These are phyloP conservation scores for Nannizzia gypsea DNA, from an alignment of 2,329 filamentous ascomycete genomes.

Conservation along the genomic window DNA sequence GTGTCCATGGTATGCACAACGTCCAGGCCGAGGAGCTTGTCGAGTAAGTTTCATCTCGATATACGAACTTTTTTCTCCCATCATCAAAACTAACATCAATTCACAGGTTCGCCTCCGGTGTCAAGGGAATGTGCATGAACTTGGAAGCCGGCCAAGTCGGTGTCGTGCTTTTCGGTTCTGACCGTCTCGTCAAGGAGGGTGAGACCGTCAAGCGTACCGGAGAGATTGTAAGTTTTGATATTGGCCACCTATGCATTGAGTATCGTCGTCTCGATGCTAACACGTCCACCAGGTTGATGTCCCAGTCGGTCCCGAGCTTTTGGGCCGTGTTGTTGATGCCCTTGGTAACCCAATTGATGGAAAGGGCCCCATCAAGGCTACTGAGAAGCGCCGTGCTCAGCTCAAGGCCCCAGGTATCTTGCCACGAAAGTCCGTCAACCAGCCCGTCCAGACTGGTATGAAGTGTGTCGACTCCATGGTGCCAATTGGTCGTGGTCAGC, in stretches of 20 bases:
- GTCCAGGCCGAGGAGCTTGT: slow-evolving; percentile 99
- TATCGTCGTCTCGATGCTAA: background rate
- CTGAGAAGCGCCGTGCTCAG: slow-evolving; percentile 88
- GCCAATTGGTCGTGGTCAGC: slow-evolving; percentile 98
- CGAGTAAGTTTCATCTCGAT: slow-evolving; percentile 58
- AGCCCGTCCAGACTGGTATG: slow-evolving; percentile 98
- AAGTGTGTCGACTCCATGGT: slow-evolving; percentile 99
- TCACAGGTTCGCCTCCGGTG: slow-evolving; percentile 88
- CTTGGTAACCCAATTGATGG: slow-evolving; percentile 99
- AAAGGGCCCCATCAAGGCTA: slow-evolving; percentile 93
- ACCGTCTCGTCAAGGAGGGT: slow-evolving; percentile 98
- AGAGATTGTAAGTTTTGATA: slow-evolving; percentile 67
- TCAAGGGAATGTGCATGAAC: slow-evolving; percentile 99
- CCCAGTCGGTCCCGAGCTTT: slow-evolving; percentile 80
- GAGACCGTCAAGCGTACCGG: slow-evolving; percentile 99
- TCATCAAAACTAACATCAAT: slow-evolving; percentile 16
- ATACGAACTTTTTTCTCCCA: slow-evolving; percentile 15
- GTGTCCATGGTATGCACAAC: slow-evolving; percentile 99
- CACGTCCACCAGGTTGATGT: slow-evolving; percentile 64
- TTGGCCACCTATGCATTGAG: background rate
- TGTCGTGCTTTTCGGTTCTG: slow-evolving; percentile 99
- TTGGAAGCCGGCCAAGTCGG: slow-evolving; percentile 99
- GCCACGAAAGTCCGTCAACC: slow-evolving; percentile 90
- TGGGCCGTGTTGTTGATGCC: slow-evolving; percentile 96
- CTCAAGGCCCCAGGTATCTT: slow-evolving; percentile 98